Percentiles rank a stretch among this genome's conserved stretches.
Conservation (phyloP, 2,329 filamentous ascomycete genomes). For the Saccharata proteae region DNA sequence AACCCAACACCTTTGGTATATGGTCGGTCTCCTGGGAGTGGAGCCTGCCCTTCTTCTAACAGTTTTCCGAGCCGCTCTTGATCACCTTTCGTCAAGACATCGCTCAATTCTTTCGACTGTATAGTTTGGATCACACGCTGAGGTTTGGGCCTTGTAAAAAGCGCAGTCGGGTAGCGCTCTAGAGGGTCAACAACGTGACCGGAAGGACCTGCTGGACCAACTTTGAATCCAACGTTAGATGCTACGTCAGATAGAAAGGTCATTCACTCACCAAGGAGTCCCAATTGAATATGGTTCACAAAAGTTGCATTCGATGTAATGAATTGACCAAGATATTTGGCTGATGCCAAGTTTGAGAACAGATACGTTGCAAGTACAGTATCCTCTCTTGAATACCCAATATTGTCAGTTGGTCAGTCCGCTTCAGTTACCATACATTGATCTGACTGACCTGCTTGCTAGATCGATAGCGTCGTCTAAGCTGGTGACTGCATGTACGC, state of each 20-base stretch:
- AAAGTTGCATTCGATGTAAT: constrained; percentile 38
- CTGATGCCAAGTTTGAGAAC: constrained; percentile 37
- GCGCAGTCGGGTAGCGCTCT: constrained; percentile 28
- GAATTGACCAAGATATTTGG: constrained; percentile 50
- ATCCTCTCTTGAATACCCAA: too few relatives aligned
- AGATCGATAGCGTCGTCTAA: constrained; percentile 45
- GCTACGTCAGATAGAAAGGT: constrained; percentile 11
- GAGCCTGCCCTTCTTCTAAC: constrained; percentile 11
- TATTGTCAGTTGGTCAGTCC: neutral
- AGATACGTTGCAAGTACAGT: constrained; percentile 38
- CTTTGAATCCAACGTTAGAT: constrained; percentile 11
- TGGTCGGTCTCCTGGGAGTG: constrained; percentile 21
- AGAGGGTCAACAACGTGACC: constrained; percentile 15
- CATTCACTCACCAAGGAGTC: constrained; percentile 33
- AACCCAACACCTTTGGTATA: constrained; percentile 24
- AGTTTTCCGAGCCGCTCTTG: constrained; percentile 13
- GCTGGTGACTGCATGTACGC: constrained; percentile 36
- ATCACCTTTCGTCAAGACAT: constrained; percentile 8
- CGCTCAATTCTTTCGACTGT: constrained; percentile 6
- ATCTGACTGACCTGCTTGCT: constrained; percentile 15
- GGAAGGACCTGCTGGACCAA: constrained; percentile 27
- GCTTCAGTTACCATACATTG: neutral
- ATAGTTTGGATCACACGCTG: constrained; percentile 20
- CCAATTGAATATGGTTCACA: constrained; percentile 45
- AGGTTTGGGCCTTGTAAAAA: constrained; percentile 35